These are phyloP conservation scores for Chlamydomonas incerta DNA, from an alignment of 139 green algal species.

Conservation along the genomic window DNA sequence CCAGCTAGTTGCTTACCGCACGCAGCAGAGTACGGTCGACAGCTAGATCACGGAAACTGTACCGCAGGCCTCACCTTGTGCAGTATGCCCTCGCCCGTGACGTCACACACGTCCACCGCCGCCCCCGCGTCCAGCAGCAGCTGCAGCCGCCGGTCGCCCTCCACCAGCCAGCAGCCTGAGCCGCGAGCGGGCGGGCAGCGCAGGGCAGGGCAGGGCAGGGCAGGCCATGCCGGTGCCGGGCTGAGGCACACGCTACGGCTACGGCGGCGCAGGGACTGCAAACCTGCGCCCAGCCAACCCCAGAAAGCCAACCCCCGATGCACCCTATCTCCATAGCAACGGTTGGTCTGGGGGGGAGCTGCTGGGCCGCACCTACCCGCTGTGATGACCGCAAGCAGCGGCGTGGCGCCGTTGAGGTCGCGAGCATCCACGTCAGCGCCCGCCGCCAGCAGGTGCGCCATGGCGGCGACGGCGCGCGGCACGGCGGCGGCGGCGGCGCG, in stretches of 20 bases:
- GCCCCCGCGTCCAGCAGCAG: slow-evolving; percentile 22
- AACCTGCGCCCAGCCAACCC: too few species aligned
- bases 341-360: too few species aligned
- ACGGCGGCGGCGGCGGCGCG: slow-evolving; percentile 7
- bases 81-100: slow-evolving; percentile 19
- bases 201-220: too few species aligned
- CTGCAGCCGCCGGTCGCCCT: slow-evolving; percentile 17
- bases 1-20: too few species aligned
- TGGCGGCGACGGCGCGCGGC: neutral
- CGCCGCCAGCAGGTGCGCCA: slow-evolving; percentile 30
- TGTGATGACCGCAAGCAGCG: slow-evolving; percentile 24
- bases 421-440: slow-evolving; percentile 17
- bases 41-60: too few species aligned
- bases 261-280: too few species aligned
- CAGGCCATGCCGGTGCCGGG: too few species aligned
- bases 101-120: neutral
- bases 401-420: slow-evolving; percentile 13
- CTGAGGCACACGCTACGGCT: too few species aligned
- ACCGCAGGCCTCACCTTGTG: slow-evolving; percentile 40
- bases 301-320: too few species aligned
- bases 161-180: slow-evolving; percentile 19
- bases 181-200: neutral
- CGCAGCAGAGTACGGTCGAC: too few species aligned
- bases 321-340: too few species aligned
- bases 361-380: too few species aligned